Base-by-base conservation (phyloP, 768 basidiomycete species). In the Agrocybe chaxingu region DNA sequence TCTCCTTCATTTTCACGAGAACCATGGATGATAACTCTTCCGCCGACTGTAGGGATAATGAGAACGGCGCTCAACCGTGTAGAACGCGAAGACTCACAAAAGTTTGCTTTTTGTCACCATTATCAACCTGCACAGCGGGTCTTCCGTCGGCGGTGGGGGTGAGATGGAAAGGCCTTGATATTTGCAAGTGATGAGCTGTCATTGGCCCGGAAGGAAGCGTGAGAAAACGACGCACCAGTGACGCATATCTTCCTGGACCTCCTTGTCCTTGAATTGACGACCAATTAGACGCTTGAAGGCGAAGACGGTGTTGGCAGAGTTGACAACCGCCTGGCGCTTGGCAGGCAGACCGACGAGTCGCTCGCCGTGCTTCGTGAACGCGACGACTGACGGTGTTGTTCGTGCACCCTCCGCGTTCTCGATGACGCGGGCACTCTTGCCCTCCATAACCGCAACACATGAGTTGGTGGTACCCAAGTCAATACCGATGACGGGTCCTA, bases 291-390 rank as follows among this genome's bases (percentile, higher is more conserved):
- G 92, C 77, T 94, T 96, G 76, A 92, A 92, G 12, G 88, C 92
- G 56, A 91, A 96, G 56, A 94, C 87, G 35, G 95, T 98, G 77
- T 97, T 97, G 50, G 85, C 63, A 6, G 92, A 77, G 79, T 99
- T 99, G 66, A 98, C 93, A 42, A 97, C 92, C 1, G 93, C 94
- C 69, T 98, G 96, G 43, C 95, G 91, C 72, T 98, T 95, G 8
- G 96, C 97, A 18, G 96, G 95, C 38, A 97, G 82, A 70, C 96
- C 96, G 52, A 97, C 87, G 31, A 98, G 79, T 51, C 96, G 92
- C 68, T 99, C 97, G 50, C 92, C 93, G 61, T 98, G 94, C 70
- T 98, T 97, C 48, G 97, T 93, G 80, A 99, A 99, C 35, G 96
- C 96, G 58, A 98, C 92, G 49, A 98, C 93, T 35, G 97, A 99